phyloP scores from a whole-genome alignment of 148 eudicot genomes.

The Nepenthes gracilis region DNA sequence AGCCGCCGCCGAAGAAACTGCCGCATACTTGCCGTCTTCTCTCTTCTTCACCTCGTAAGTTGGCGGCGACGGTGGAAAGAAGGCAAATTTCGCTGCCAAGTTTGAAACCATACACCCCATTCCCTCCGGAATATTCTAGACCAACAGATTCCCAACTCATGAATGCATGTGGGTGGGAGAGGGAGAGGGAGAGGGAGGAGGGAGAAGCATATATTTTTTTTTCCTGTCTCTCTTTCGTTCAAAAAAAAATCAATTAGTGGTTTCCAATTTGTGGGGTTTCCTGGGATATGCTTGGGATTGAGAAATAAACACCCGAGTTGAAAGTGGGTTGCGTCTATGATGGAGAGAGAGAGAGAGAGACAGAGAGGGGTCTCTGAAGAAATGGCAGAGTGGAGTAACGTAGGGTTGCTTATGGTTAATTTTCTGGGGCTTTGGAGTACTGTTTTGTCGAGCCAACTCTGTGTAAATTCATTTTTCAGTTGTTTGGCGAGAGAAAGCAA shows the following conservation, averaged over 20 bases:
- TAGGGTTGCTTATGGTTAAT: too few species aligned
- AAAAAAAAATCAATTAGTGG: background rate
- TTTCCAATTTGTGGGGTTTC: conserved; percentile 6
- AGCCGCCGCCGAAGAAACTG: conserved; percentile 48
- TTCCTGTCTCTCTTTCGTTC: background rate
- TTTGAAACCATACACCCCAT: conserved; percentile 84
- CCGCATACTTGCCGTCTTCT: conserved; percentile 51
- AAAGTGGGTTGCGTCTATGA: background rate
- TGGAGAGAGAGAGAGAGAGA: background rate
- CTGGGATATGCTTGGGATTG: too few species aligned
- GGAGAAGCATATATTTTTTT: background rate
- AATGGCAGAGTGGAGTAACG: background rate
- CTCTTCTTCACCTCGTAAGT: conserved; percentile 71
- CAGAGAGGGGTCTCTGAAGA: background rate
- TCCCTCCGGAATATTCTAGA: conserved; percentile 7
- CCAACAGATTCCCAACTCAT: conserved; percentile 33
- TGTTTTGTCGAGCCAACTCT: conserved; percentile 21
- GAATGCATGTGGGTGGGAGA: conserved; percentile 36
- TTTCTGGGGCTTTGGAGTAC: conserved; percentile 7
- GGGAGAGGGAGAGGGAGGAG: conserved; percentile 2
- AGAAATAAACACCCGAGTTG: too few species aligned
- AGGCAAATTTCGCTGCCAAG: conserved; percentile 83
- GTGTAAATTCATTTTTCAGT: conserved; percentile 20
- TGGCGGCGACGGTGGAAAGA: conserved; percentile 90
- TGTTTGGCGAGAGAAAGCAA: background rate